phyloP scores from a whole-genome alignment of 2,329 filamentous ascomycete genomes.

The Curvularia hawaiiensis region DNA sequence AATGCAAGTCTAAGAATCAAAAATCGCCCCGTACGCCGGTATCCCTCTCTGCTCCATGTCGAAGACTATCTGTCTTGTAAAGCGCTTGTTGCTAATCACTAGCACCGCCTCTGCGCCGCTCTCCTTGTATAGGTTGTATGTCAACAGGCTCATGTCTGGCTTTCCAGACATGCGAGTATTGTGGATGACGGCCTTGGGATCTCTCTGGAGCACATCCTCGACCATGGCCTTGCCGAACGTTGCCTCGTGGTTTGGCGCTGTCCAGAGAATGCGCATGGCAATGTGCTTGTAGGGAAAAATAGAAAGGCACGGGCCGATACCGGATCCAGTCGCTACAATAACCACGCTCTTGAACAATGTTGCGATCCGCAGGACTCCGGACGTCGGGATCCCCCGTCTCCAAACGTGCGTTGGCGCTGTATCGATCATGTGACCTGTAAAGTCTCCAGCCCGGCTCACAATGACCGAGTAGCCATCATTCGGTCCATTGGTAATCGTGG shows the following conservation, averaged over 20 bases:
- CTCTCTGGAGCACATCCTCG: slow-evolving; percentile 62
- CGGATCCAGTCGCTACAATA: slow-evolving; percentile 47
- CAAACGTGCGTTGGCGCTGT: slow-evolving; percentile 43
- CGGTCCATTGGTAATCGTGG: slow-evolving; percentile 44
- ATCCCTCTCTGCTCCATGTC: slow-evolving; percentile 69
- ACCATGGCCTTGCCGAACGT: slow-evolving; percentile 69
- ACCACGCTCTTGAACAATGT: slow-evolving; percentile 45
- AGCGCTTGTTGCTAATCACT: slow-evolving; percentile 72
- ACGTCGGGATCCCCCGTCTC: slow-evolving; percentile 45
- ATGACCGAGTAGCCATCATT: slow-evolving; percentile 41
- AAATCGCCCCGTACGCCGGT: slow-evolving; percentile 74
- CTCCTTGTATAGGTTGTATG: slow-evolving; percentile 59
- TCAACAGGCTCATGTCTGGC: slow-evolving; percentile 65
- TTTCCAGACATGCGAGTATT: slow-evolving; percentile 68
- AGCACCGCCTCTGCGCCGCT: slow-evolving; percentile 69
- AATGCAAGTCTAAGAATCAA: slow-evolving; percentile 59
- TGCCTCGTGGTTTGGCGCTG: slow-evolving; percentile 65
- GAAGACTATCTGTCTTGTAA: slow-evolving; percentile 72
- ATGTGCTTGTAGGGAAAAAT: slow-evolving; percentile 57
- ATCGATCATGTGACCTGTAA: slow-evolving; percentile 42
- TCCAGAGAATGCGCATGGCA: slow-evolving; percentile 72
- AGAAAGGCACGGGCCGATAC: slow-evolving; percentile 50
- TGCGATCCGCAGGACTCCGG: slow-evolving; percentile 45
- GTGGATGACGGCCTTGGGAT: slow-evolving; percentile 69
- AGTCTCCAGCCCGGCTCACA: slow-evolving; percentile 48